A percentile compares a stretch with the other conserved stretches of the same genome.
These are phyloP conservation scores for Erigeron canadensis DNA, from an alignment of 129 eudicot species.

Conservation along the genomic window DNA sequence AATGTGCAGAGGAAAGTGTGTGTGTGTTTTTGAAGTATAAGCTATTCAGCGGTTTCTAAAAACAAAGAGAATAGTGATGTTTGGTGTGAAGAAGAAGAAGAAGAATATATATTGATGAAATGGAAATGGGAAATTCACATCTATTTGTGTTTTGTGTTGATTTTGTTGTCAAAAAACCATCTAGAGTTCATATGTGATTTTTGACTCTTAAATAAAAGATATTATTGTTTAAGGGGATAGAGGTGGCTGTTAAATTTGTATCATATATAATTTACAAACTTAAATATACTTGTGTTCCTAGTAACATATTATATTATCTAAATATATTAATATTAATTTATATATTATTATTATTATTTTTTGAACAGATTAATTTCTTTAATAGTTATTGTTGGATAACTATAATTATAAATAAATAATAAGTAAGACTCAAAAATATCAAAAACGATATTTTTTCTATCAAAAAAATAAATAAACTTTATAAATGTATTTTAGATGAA, in stretches of 20 bases:
- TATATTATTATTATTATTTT: no score
- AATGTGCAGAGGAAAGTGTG: not conserved
- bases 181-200: conserved; percentile 13
- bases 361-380: conserved; percentile 13
- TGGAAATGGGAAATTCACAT: no score
- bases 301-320: no score
- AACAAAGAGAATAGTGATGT: conserved; percentile 29
- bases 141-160: no score
- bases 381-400: conserved; percentile 5
- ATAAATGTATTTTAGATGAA: no score
- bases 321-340: no score
- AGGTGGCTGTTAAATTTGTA: no score
- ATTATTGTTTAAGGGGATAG: conserved; percentile 24
- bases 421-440: not conserved
- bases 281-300: no score
- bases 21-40: conserved; percentile 37
- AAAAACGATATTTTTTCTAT: not conserved
- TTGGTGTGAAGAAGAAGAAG: conserved; percentile 17
- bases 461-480: no score
- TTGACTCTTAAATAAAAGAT: conserved; percentile 4
- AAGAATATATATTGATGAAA: no score
- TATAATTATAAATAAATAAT: not conserved
- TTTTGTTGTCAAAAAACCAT: no score
- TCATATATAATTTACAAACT: no score
- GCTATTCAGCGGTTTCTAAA: conserved; percentile 42